Evolutionary conservation across 495 filamentous ascomycete genomes (phyloP), one percentile per base, ranked within the genome.

Genomic region (Neurospora tetrasperma): DNA sequence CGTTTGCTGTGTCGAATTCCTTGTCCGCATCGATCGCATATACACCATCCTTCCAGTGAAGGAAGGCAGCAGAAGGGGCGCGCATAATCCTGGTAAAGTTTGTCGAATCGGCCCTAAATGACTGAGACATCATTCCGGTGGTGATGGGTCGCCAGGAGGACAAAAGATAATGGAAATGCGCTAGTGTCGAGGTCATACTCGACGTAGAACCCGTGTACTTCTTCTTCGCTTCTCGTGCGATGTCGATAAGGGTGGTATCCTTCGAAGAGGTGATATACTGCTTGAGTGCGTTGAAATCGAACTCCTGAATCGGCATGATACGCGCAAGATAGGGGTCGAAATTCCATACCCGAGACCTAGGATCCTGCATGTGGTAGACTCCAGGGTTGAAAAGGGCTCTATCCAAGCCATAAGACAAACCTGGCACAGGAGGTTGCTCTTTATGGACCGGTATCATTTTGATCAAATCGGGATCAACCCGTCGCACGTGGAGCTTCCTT

Each of bases 1-100:
- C 88, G 73, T 93, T 98, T 35, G 92, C 91, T 9, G 82, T 86
- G 74, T 97, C 96, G 77, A 88, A 97, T 79, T 97, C 89, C 83
- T 98, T 99, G 81, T 98, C 96, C 0, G 94, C 92, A 82, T 99
- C 96, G 74, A 99, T 97, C n/a, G 96, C 95, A 79, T 98, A 98
- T 1, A 87, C 85, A 4, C 93, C 94, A 79, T 95, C 87, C 76
- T 92, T 94, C 81, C 89, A 94, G 59, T 92, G 89, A 35, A 98
- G 82, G 76, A 98, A 97, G 76, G 94, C 89, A 18, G 94, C 93
- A 16, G 89, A 85, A 1, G 96, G 94, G 2, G 86, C 86, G 71
- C 89, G 87, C 73, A 88, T 84, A 46, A 97, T 83, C 18, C 84
- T 83, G 7, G 94, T 97, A 80, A 95, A 97, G 2, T 83, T 84